A percentile compares a stretch with the other conserved stretches of the same genome.
Evolutionary conservation across 371 early-diverging fungal genomes (phyloP).

Genomic region (Mucor velutinosus): DNA sequence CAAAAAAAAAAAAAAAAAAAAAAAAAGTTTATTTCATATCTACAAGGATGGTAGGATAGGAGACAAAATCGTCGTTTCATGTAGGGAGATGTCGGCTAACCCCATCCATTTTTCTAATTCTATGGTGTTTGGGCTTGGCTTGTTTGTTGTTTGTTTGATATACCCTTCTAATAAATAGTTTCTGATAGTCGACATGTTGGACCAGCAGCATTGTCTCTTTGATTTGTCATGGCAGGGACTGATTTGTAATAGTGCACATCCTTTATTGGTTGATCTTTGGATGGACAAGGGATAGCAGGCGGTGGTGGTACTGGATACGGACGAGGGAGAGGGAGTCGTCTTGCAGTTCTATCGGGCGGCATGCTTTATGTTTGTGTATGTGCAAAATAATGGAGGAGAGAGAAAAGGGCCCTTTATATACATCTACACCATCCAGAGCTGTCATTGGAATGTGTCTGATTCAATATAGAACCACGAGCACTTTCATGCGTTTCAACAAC

Average conservation of each 20-base stretch:
- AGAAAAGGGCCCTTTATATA: not conserved
- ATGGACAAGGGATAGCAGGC: not conserved
- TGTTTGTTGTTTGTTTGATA: not conserved
- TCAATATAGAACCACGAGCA: not conserved
- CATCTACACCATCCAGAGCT: not conserved
- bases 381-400: not conserved
- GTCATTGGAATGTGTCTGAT: not conserved
- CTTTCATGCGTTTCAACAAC: not conserved
- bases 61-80: not conserved
- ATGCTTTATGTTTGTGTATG: not conserved
- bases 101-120: not conserved
- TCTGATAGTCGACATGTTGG: not conserved
- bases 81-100: not conserved
- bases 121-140: not conserved
- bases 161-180: not conserved
- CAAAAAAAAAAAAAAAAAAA: too few relatives aligned
- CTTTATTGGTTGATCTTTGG: not conserved
- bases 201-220: not conserved
- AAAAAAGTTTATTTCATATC: not conserved
- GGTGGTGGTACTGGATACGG: conserved; percentile 2
- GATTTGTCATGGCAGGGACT: not conserved
- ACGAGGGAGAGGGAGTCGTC: conserved; percentile 9
- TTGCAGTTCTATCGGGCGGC: conserved; percentile 8
- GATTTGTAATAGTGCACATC: not conserved
- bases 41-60: not conserved